Evolutionary conservation across 805 yeast species (phyloP).

Genomic region (Cyberlindnera meyerae): DNA sequence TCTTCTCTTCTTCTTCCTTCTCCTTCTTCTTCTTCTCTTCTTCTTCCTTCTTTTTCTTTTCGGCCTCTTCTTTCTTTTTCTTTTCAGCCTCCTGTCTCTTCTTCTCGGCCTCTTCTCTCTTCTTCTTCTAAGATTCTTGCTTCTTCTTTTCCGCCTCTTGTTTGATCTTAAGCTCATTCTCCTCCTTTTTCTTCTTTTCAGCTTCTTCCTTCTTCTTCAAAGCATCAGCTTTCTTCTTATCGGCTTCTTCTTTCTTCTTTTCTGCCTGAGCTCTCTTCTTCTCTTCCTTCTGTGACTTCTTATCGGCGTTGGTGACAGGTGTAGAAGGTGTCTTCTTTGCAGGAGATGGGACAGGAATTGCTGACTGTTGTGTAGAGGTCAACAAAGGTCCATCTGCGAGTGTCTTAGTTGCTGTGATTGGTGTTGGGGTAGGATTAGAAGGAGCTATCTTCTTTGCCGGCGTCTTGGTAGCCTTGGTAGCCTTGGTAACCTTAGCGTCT

Average conservation of each 20-base stretch:
- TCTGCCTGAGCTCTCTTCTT: conserved; percentile 3
- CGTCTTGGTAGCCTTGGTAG: background rate
- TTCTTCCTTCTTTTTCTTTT: conserved; percentile 7
- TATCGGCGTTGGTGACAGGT: background rate
- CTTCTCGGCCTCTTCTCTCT: background rate
- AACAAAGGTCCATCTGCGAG: background rate
- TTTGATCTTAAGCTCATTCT: too few relatives aligned
- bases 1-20: background rate
- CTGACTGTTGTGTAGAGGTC: background rate
- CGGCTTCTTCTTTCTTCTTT: background rate
- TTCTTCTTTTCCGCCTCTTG: background rate
- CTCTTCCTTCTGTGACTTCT: conserved; percentile 1
- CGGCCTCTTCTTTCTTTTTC: background rate
- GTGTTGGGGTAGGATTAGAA: background rate
- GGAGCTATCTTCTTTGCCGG: background rate
- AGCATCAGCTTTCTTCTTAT: background rate
- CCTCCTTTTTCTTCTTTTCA: background rate
- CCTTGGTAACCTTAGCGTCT: too few relatives aligned
- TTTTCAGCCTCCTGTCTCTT: background rate
- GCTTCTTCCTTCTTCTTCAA: background rate
- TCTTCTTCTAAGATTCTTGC: background rate
- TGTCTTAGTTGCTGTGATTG: background rate
- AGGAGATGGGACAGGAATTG: background rate
- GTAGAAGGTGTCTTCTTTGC: background rate
- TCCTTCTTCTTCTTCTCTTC: conserved; percentile 17